phyloP scores from a whole-genome alignment of 345 rosid species.

The Rhizophora mangle region DNA sequence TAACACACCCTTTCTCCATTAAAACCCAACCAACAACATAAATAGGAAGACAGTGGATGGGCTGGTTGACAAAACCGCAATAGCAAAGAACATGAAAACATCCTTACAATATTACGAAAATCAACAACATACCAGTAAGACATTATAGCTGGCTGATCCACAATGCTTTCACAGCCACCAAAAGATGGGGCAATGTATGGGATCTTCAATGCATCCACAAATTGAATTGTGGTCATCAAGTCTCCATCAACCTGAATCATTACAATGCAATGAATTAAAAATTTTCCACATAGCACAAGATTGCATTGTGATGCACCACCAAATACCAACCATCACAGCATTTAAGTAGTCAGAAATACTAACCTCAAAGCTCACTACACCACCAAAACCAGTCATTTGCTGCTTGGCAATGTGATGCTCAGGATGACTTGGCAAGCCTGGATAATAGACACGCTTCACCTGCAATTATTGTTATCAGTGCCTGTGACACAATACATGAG shows the following conservation, averaged over 20 bases:
- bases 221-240: slow-evolving; percentile 58
- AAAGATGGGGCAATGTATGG: slow-evolving; percentile 98
- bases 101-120: no score
- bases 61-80: no score
- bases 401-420: slow-evolving; percentile 83
- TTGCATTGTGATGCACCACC: not conserved
- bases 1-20: no score
- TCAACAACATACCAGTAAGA: slow-evolving; percentile 69
- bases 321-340: not conserved
- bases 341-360: slow-evolving; percentile 3
- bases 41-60: no score
- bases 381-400: slow-evolving; percentile 98
- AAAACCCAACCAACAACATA: no score
- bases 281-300: not conserved
- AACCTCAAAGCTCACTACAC: slow-evolving; percentile 99
- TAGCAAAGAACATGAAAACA: no score
- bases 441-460: slow-evolving; percentile 89
- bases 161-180: slow-evolving; percentile 97
- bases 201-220: slow-evolving; percentile 80
- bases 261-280: not conserved
- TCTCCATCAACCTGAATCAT: slow-evolving; percentile 73
- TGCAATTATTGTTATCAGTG: slow-evolving; percentile 25
- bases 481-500: no score
- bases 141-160: slow-evolving; percentile 99
- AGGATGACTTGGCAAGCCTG: slow-evolving; percentile 90